Evolutionary conservation across 1,284 basidiomycete genomes (phyloP), one percentile per base, ranked within the genome.

Genomic region (Exobasidium cylindrosporum): DNA sequence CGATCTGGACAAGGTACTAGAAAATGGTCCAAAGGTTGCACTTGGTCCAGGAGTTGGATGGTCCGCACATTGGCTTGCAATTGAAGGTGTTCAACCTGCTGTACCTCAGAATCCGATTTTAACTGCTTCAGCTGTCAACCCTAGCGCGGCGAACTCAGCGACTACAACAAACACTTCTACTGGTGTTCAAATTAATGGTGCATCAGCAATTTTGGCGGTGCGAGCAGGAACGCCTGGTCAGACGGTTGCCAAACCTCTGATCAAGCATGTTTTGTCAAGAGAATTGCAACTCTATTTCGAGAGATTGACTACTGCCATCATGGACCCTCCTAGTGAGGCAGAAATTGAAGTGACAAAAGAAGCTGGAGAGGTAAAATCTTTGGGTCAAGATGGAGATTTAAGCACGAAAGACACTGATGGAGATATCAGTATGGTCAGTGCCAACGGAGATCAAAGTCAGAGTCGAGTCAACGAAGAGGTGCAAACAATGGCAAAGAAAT

Each of bases 261-360:
- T 94, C 71, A 96, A 96, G 80, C 90, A 95, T 70, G 90, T 94
- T 11, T 85, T 98, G 17, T 96, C 94, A 26, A 86, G 91, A 70
- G 95, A 98, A 81, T 84, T 98, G 35, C 93, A 97, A 80, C 84
- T 97, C 1, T 97, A 98, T 82, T 97, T 97, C 76, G 88, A 90
- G 1, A 87, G 95, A 1, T 86, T 99, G 56, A 97, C 92, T 0
- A 85, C 89, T 0, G 71, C 75, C 2, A 77, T 79, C 43, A 55
- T 76, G 56, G 73, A 57, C 49, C 75, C 74, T 1, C 75, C 72
- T 6, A 63, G 62, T 28, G 72, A 69, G 62, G 70, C 72, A 28
- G 73, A 72, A 30, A 49, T 67, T 23, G 68, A 72, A 21, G 64
- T 60, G 14, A 24, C 47, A 4, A 50, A 24, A 28, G 3, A 24